Conservation (phyloP, 257 asterid species). For the Solanum commersonii region DNA sequence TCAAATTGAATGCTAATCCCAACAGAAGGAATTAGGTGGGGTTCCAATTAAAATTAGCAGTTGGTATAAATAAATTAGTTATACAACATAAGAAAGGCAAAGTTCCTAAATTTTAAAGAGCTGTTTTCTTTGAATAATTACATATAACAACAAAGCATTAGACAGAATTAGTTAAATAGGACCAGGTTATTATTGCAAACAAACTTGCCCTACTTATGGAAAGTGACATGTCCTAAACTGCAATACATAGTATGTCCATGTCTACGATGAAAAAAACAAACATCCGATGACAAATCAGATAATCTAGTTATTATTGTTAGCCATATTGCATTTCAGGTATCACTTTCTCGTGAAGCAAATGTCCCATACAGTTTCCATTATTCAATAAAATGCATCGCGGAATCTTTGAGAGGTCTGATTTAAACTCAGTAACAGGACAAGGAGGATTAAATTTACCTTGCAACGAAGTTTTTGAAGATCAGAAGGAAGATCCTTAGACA, state of each 20-base stretch:
- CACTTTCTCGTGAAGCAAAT: not conserved
- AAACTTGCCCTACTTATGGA: not conserved
- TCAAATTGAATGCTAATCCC: not conserved
- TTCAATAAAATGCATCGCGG: not conserved
- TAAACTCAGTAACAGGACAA: not conserved
- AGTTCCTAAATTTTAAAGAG: not conserved
- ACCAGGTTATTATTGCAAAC: not conserved
- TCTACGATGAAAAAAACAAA: not conserved
- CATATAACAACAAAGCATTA: not conserved
- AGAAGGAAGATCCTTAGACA: constrained; percentile 89
- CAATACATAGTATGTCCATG: not conserved
- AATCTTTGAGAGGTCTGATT: not conserved
- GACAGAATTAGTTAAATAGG: not conserved
- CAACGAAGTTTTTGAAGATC: constrained; percentile 98
- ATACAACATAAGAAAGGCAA: not conserved
- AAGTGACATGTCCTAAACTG: not conserved
- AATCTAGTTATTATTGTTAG: not conserved
- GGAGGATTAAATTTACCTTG: constrained; percentile 45
- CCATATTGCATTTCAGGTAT: not conserved
- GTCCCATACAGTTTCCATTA: not conserved
- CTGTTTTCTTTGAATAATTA: not conserved
- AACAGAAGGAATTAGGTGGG: not conserved
- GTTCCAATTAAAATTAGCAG: not conserved
- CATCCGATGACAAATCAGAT: not conserved
- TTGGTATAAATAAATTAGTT: not conserved